Evolutionary conservation across 257 asterid species (phyloP).

Genomic region (Solanum tarapatanum): DNA sequence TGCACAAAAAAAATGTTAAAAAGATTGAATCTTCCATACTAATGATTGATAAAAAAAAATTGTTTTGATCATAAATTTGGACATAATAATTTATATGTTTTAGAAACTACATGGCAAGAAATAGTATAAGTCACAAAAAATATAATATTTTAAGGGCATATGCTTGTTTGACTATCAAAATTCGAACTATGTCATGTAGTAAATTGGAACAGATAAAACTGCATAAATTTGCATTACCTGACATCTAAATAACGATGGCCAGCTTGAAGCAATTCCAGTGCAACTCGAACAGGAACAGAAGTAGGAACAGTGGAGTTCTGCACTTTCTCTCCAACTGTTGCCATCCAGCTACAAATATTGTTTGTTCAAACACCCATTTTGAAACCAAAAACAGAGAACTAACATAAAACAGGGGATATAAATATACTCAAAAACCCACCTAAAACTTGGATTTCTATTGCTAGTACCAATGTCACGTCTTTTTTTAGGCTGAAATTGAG

Average conservation of each 20-base stretch:
- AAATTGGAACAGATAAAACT: neutral
- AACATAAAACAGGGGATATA: neutral
- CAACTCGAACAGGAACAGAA: constrained; percentile 76
- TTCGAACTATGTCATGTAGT: neutral
- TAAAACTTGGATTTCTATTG: constrained; percentile 26
- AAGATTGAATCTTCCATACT: neutral
- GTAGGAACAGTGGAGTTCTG: constrained; percentile 33
- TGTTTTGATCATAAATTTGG: no score
- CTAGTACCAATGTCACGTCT: constrained; percentile 11
- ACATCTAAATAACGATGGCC: constrained; percentile 73
- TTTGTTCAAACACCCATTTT: neutral
- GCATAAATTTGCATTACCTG: constrained; percentile 23
- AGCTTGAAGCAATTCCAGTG: constrained; percentile 63
- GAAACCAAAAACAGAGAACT: neutral
- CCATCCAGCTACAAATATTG: constrained; percentile 22
- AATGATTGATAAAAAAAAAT: neutral
- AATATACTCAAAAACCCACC: constrained; percentile 10
- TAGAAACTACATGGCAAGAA: neutral
- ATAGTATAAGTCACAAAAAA: neutral
- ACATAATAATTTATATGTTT: no score
- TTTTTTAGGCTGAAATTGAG: constrained; percentile 22
- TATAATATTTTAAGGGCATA: no score
- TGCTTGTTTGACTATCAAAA: neutral
- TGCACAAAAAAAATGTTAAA: constrained; percentile 6
- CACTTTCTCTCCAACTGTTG: constrained; percentile 22